Evolutionary conservation across 805 yeast species (phyloP), one percentile per base, ranked within the genome.

Genomic region (Tetrapisispora iriomotensis): DNA sequence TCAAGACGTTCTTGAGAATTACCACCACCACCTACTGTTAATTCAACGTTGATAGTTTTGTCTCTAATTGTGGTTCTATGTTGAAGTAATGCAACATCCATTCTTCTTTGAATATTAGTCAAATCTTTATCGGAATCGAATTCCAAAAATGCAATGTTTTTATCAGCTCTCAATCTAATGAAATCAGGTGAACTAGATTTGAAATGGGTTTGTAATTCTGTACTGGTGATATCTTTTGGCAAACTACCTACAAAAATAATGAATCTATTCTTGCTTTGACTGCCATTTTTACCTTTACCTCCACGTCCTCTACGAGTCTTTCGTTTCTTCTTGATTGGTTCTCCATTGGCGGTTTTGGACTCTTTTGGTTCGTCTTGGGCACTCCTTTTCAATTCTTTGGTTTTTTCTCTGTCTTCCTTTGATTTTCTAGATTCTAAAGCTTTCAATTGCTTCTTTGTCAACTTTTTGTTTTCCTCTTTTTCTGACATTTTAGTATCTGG

Each of bases 11-110:
- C 70, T 42, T 71, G 65, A 8, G 94, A 78, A 58, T 90, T 90
- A 41, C 96, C 96, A 35, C 98, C 98, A 30, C 98, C 98, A 41
- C 98, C 98, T 37, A 86, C 98, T 2, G 97, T 92, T 51, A 92
- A 70, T 60, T 92, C 98, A 26, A 92, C 96, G 55, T 92, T 92
- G 54, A 92, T 88, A 58, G 79, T 85, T 49, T 96, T 71, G 32
- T 72, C 70, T 41, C 75, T 71, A 46, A 90, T 57, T 8, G 66
- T 51, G 3, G 90, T 70, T 61, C 85, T 95, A 60, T 92, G 96
- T 68, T 83, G 73, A 46, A 81, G 68, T 50, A 92, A 68, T 0
- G 96, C 96, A 34, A 75, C 70, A 52, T 86, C 95, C 79, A 92
- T 79, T 44, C 80, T 74, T 44, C 77, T 73, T 50, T 82, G 82